These are phyloP conservation scores for Cercospora berteroae DNA, from an alignment of 2,329 filamentous ascomycete species.

Conservation along the genomic window DNA sequence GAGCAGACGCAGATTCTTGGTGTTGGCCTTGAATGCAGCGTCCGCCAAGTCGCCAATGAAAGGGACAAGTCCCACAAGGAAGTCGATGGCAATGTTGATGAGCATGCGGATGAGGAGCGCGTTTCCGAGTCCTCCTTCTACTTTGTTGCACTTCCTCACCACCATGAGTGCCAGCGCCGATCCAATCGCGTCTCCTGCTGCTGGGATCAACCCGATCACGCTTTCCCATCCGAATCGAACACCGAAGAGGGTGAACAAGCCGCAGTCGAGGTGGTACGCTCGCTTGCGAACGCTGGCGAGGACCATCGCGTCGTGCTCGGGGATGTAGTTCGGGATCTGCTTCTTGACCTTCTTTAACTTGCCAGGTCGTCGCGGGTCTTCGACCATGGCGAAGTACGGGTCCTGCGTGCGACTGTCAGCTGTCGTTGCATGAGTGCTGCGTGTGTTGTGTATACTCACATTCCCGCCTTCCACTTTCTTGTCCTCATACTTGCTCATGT, in stretches of 20 bases:
- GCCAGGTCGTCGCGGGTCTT: conserved; percentile 67
- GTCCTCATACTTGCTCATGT: conserved; percentile 49
- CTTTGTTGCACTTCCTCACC: conserved; percentile 66
- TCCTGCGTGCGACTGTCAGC: conserved; percentile 57
- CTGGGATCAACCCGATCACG: conserved; percentile 79
- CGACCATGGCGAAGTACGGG: conserved; percentile 82
- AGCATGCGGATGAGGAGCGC: conserved; percentile 69
- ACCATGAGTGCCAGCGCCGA: conserved; percentile 72
- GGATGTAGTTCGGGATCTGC: conserved; percentile 77
- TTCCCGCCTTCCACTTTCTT: conserved; percentile 44
- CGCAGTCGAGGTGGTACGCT: conserved; percentile 82
- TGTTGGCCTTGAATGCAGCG: conserved; percentile 71
- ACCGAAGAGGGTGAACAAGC: conserved; percentile 76
- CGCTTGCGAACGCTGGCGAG: conserved; percentile 82
- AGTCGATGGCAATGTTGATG: conserved; percentile 73
- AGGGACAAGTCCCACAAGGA: conserved; percentile 70
- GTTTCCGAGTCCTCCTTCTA: conserved; percentile 72
- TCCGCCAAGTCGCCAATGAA: conserved; percentile 75
- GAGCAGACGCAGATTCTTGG: conserved; percentile 68
- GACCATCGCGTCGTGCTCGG: conserved; percentile 74
- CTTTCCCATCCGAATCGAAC: conserved; percentile 86
- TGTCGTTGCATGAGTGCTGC: not conserved
- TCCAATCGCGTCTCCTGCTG: conserved; percentile 74
- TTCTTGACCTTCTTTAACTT: conserved; percentile 84
- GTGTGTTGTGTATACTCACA: conserved; percentile 32